Base-by-base conservation (phyloP, 352 stramenopile genomes). In the Thalassiosira pacifica region DNA sequence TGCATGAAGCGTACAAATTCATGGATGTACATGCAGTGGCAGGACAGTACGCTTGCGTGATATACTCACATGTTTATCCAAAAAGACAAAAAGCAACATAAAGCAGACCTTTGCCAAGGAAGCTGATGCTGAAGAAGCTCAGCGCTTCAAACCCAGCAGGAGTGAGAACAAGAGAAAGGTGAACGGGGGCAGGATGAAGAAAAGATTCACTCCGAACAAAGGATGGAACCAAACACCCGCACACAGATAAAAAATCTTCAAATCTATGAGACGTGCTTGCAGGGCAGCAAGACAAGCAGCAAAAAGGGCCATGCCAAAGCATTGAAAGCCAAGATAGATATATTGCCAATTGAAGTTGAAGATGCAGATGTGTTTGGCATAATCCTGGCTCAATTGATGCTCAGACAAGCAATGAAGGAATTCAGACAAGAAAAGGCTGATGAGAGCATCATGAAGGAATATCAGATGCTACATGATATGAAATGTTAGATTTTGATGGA, bases 381-480 rank as follows among this genome's bases (percentile, higher is more conserved):
- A n/a, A 40, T 67, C 31, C 3, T 67, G 2, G 27, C 27, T 4
- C 59, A 67, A 19, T 48, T 48, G 6, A 27, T 13, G 10, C 9
- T 80, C 0, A 73, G 66, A 3, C 24, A 24, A 19, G 72, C 60
- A 0, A 34, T 80, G 18, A 29, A 64, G 6, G 24, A 71, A 52
- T 80, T 72, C 32, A 42, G 72, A 27, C 1, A 2, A 0, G 42
- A 72, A n/a, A 52, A 1, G n/a, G 60, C 55, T 0, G 24, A 42
- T 2, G 18, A 22, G 8, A 26, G n/a, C 31, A 48, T 63, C 2
- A 26, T 34, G 0, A 72, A 80, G n/a, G 60, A 80, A 24, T 26
- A 66, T 11, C 45, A 52, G 13, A 27, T 52, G 26, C 60, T 73
- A 19, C 40, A 80, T 45, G 42, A 64, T 2, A 40, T 77, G 31